phyloP scores from a whole-genome alignment of 257 asterid species.

The Nicotiana sylvestris region DNA sequence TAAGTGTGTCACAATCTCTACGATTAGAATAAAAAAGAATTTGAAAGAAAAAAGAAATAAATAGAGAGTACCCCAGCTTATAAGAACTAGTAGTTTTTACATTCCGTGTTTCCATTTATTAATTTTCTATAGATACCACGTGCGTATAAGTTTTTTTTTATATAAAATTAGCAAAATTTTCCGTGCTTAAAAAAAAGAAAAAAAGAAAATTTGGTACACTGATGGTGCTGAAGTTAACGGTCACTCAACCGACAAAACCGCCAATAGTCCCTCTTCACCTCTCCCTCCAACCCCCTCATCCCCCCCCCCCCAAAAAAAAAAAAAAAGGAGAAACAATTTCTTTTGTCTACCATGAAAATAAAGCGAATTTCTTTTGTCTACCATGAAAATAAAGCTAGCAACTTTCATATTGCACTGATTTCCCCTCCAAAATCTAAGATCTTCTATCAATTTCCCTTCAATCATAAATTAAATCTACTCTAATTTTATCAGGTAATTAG shows the following conservation, averaged over 20 bases:
- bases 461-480: not conserved
- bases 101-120: too few relatives aligned
- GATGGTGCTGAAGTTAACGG: constrained; percentile 6
- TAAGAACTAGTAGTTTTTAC: too few relatives aligned
- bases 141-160: too few relatives aligned
- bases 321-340: not conserved
- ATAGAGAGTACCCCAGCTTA: too few relatives aligned
- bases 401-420: not conserved
- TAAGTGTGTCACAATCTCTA: too few relatives aligned
- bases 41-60: too few relatives aligned
- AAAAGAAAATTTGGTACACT: not conserved
- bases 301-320: not conserved
- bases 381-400: not conserved
- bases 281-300: constrained; percentile 19
- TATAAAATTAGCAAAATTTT: not conserved
- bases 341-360: not conserved
- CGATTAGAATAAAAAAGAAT: too few relatives aligned
- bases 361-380: not conserved
- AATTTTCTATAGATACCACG: not conserved
- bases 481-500: not conserved
- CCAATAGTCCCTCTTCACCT: constrained; percentile 65
- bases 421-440: not conserved
- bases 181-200: not conserved
- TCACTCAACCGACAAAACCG: constrained; percentile 59
- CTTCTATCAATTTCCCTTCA: not conserved